These are phyloP conservation scores for Geum urbanum DNA, from an alignment of 306 rosid species.

Conservation along the genomic window DNA sequence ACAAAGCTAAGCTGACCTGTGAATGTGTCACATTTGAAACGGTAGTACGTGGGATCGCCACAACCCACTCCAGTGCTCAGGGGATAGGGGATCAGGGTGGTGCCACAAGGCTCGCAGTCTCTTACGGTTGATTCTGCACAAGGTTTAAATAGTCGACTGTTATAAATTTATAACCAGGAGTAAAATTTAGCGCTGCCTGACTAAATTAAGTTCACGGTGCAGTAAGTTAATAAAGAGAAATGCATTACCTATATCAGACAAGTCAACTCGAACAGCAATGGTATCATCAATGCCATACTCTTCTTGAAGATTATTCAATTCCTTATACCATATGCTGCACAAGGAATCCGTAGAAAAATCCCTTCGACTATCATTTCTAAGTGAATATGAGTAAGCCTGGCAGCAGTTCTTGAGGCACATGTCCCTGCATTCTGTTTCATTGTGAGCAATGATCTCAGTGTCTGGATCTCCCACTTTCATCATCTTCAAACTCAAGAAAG, in stretches of 20 bases:
- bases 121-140: slow-evolving; percentile 31
- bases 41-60: slow-evolving; percentile 38
- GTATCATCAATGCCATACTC: not conserved
- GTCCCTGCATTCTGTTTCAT: slow-evolving; percentile 27
- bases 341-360: fast-evolving
- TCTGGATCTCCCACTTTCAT: not conserved
- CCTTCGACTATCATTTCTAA: not conserved
- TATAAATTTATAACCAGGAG: not conserved
- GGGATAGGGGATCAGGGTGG: slow-evolving; percentile 45
- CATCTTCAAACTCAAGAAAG: slow-evolving; percentile 14
- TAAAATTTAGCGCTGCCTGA: no score
- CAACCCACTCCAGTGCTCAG: slow-evolving; percentile 37
- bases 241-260: slow-evolving; percentile 33
- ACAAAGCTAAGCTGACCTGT: slow-evolving; percentile 27
- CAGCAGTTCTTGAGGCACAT: slow-evolving; percentile 11
- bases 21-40: slow-evolving; percentile 20
- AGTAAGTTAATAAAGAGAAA: not conserved
- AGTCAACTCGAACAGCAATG: slow-evolving; percentile 21
- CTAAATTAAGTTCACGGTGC: not conserved
- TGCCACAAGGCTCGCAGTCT: slow-evolving; percentile 45
- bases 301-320: slow-evolving; percentile 26
- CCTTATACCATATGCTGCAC: slow-evolving; percentile 26
- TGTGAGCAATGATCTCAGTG: fast-evolving
- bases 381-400: slow-evolving; percentile 35
- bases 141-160: not conserved